phyloP scores from a whole-genome alignment of 768 basidiomycete genomes.

The Leccinellum rugosiceps region DNA sequence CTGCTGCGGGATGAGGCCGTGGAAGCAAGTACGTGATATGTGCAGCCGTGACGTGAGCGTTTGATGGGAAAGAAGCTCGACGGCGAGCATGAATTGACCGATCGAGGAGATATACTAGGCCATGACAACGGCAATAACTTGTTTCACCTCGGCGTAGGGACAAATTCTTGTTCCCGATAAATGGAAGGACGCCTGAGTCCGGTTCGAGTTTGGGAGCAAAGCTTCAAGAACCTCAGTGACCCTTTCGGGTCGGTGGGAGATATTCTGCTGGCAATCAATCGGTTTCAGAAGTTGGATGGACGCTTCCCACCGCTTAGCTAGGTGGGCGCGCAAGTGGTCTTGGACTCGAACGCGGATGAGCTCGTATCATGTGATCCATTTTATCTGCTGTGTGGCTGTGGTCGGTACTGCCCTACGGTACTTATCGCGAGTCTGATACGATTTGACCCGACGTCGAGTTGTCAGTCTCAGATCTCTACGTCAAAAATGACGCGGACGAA shows the following conservation, averaged over 20 bases:
- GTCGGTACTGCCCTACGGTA: too few relatives aligned
- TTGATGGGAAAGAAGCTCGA: not conserved
- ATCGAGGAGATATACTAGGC: not conserved
- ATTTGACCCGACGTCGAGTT: not conserved
- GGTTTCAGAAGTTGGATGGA: not conserved
- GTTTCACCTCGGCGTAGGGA: not conserved
- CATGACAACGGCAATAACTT: not conserved
- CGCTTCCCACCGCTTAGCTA: constrained; percentile 12
- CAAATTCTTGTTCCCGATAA: not conserved
- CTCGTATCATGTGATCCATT: too few relatives aligned
- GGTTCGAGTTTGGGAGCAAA: not conserved
- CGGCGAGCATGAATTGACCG: not conserved
- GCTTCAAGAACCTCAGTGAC: not conserved
- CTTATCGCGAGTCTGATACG: not conserved
- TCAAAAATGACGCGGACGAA: too few relatives aligned
- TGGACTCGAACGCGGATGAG: too few relatives aligned
- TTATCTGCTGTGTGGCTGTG: too few relatives aligned
- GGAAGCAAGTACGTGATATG: too few relatives aligned
- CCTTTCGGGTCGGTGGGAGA: not conserved
- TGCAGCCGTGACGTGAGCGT: not conserved
- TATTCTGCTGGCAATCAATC: constrained; percentile 1
- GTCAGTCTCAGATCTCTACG: not conserved
- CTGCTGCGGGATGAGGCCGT: not conserved
- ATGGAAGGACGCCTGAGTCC: not conserved
- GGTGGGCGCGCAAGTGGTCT: too few relatives aligned